Percentiles rank a stretch among this genome's conserved stretches.
Conservation (phyloP, 345 rosid species). For the Eucalyptus guilfoylei region DNA sequence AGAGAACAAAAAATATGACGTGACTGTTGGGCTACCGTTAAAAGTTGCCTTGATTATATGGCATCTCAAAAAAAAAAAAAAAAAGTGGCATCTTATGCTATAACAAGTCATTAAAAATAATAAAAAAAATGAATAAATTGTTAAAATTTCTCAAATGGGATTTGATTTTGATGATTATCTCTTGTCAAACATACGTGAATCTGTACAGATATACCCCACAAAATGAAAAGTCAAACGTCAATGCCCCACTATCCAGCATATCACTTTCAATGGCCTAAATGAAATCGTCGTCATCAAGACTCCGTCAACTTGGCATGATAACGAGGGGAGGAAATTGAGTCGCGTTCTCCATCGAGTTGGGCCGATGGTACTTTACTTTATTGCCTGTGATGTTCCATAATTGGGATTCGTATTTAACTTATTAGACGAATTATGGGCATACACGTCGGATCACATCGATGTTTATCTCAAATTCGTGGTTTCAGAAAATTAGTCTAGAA, state of each 20-base stretch:
- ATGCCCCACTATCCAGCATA: background rate
- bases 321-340: background rate
- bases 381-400: background rate
- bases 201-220: background rate
- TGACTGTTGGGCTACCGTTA: background rate
- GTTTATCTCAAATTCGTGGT: background rate
- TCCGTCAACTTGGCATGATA: background rate
- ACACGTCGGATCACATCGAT: background rate
- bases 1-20: background rate
- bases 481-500: background rate
- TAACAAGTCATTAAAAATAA: background rate
- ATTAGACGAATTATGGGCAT: background rate
- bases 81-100: background rate
- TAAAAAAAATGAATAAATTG: background rate
- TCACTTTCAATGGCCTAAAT: background rate
- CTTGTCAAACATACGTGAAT: background rate
- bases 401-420: background rate
- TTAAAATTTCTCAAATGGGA: background rate
- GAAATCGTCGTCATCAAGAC: background rate
- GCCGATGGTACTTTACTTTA: background rate
- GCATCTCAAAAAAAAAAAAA: too few relatives aligned
- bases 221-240: background rate
- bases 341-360: background rate
- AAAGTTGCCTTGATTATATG: background rate
- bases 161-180: background rate